Base-by-base conservation (phyloP, 768 basidiomycete genomes). In the Psilocybe tampanensis region DNA sequence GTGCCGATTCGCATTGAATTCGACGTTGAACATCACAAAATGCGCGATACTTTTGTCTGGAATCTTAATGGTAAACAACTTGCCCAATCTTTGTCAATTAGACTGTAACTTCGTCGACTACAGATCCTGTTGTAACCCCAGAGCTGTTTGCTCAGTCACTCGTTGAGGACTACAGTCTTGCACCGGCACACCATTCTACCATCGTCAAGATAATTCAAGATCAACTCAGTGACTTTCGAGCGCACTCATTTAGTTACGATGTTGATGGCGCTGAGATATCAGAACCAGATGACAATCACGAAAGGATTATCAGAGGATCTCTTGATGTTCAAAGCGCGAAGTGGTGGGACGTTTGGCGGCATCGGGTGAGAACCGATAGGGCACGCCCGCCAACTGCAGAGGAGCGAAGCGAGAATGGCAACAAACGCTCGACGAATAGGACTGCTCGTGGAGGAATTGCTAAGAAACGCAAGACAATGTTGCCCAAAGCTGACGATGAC, bases 41-140 rank as follows among this genome's bases (percentile, higher is more conserved):
- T 98, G 80, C 85, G 94, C 23, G 97, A 99, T 69, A 94, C 96
- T 0, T 98, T 98, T 73, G 84, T 97, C 44, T 99, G 96, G 97
- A 97, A 99, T 66, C 72, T 95, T 44, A 90, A 90, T 61, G 96
- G 95, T 97, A 54, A n/a, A 85, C 76, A 44, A 56, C 56, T n/a
- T 44, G n/a, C n/a, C n/a, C n/a, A n/a, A n/a, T n/a, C n/a, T n/a
- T n/a, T n/a, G n/a, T n/a, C n/a, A n/a, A n/a, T n/a, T n/a, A n/a
- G n/a, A n/a, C n/a, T n/a, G n/a, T n/a, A n/a, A n/a, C n/a, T n/a
- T n/a, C n/a, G n/a, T n/a, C n/a, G n/a, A n/a, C n/a, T n/a, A n/a
- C 60, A 97, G 96, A 98, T 72, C 88, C 92, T 1, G 75, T 94
- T 47, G 86, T 98, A 24, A 93, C 93, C 0, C 94, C 95, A 1